Percentiles rank a stretch among this genome's conserved stretches.
Evolutionary conservation across 257 asterid species (phyloP).

Genomic region (Capsicum baccatum): DNA sequence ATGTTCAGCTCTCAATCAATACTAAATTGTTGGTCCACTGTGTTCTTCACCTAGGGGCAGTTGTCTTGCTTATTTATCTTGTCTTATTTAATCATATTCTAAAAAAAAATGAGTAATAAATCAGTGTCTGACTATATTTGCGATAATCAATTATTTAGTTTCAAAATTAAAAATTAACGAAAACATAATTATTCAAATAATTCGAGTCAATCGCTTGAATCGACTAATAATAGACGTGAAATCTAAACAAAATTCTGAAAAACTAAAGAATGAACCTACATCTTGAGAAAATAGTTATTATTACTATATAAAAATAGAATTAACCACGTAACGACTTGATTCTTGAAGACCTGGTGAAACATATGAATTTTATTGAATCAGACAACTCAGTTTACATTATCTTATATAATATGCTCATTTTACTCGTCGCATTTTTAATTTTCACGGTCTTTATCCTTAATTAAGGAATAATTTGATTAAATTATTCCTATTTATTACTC

Average conservation of each 20-base stretch:
- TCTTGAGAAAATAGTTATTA: background rate
- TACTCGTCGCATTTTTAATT: background rate
- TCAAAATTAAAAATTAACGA: background rate
- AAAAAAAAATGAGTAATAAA: background rate
- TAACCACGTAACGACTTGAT: background rate
- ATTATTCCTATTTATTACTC: no score
- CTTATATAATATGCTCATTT: background rate
- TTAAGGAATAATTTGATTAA: no score
- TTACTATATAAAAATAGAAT: background rate
- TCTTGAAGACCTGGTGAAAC: background rate
- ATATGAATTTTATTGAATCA: background rate
- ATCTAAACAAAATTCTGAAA: no score
- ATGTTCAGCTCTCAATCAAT: background rate
- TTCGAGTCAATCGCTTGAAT: background rate
- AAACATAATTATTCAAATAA: background rate
- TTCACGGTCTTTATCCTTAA: no score
- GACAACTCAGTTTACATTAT: background rate
- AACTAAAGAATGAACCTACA: background rate
- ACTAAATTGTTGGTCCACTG: background rate
- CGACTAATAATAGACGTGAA: background rate
- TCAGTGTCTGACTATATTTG: background rate
- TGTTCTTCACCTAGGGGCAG: background rate
- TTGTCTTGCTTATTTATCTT: background rate
- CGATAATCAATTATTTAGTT: background rate
- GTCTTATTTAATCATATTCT: background rate